Base-by-base conservation (phyloP, 352 stramenopile genomes). In the Pseudoperonospora humuli region DNA sequence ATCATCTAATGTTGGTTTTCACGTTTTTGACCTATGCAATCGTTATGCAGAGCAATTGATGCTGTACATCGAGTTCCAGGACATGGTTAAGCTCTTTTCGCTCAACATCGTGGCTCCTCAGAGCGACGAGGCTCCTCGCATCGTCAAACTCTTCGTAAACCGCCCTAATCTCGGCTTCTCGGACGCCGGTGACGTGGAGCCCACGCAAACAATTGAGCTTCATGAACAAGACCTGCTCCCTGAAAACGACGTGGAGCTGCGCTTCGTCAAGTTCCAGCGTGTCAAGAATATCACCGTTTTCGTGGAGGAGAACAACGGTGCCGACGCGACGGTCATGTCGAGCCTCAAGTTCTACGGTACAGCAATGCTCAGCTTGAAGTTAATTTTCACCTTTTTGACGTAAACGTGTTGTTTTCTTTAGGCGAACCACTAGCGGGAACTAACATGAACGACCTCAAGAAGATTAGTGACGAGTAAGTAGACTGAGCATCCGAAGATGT, bases 371-470 rank as follows among this genome's bases (percentile, higher is more conserved):
- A 23, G 18, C n/a, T 29, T 20, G 3, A 1, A 38, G 7, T 9
- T 42, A 25, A 10, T 36, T 21, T 15, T 17, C 9, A 32, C 27
- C 9, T 28, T 28, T 28, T 28, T 32, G 27, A 32, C 27, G 5
- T 24, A 51, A 36, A 36, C 31, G 17, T 39, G 38, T 47, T 27
- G 35, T 41, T 55, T 8, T 55, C 15, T 41, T 26, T 40, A 88
- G 76, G 76, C 25, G 76, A 89, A 42, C 50, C 37, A 31, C 72
- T 90, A 15, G 75, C 76, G 5, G 78, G 78, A 20, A 90, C 75
- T 25, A 90, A 90, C 67, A 85, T 90, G 74, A 86, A 86, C 54
- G 78, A 88, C 38, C 65, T 91, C 24, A 91, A 91, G 64, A 91
- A 86, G 54, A 37, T 85, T 46, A 77, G 61, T 55, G 73, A 90